Evolutionary conservation across 139 green algal genomes (phyloP), one percentile per base, ranked within the genome.

Genomic region (Chlorella vulgaris): DNA sequence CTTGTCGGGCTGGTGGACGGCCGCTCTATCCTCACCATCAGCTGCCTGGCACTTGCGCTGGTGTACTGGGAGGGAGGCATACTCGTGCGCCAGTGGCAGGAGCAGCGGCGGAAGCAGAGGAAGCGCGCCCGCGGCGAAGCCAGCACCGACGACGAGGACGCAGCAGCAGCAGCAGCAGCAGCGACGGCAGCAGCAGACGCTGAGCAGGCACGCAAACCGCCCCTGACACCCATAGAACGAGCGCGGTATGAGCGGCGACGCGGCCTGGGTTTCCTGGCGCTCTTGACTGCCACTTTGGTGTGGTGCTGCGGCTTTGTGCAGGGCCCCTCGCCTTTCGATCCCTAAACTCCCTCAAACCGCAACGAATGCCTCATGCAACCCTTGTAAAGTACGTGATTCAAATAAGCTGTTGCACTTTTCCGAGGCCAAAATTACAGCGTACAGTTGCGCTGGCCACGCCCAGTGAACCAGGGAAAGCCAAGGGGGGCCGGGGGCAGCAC

Each of bases 251-350:
- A 91, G 81, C 68, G 86, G 39, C 71, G 80, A 26, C 65, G 85
- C 0, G 85, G 87, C 2, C 75, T 91, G 53, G 65, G 61, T 35
- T 91, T 83, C 79, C 63, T 91, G 74, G 74, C 84, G 8, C 47
- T 85, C 4, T 31, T 60, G 18, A 91, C 87, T 26, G 74, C 81
- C 0, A 29, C 67, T 4, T 47, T 51, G 19, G 65, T 91, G 0
- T 91, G 87, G 87, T 60, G 69, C 2, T 87, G 77, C 28, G 87
- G 87, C 2, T n/a, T 83, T 21, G 38, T 87, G 22, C 82, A 83
- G 36, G 81, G 70, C 19, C 80, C 83, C 58, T 87, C 68, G 36
- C 69, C 76, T 36, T 76, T 85, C 43, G 58, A 74, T 28, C 82
- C 85, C 1, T 85, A n/a, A 74, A 15, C 18, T 8, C 22, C 47